Evolutionary conservation across 2,329 filamentous ascomycete genomes (phyloP), one percentile per base, ranked within the genome.

Genomic region (Colletotrichum simmondsii): DNA sequence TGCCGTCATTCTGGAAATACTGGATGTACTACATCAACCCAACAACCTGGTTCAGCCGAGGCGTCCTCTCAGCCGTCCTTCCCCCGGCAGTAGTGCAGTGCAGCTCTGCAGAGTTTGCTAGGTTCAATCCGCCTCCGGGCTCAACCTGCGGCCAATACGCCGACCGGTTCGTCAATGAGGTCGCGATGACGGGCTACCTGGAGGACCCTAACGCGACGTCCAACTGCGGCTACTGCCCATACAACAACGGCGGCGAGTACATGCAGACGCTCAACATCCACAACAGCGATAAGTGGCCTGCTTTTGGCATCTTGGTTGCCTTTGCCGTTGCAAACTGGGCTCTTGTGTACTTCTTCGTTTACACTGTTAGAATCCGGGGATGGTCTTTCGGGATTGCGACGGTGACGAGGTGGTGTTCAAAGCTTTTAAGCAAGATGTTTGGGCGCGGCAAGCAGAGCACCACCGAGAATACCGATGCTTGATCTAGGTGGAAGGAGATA

Each of bases 291-390:
- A 94, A 94, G 82, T 95, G 93, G 93, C 66, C 73, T 7, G 35
- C 71, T 62, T 93, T 94, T 76, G 93, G 92, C 8, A 91, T 95
- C 73, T 94, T 95, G 83, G 76, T 94, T 10, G 90, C 89, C 1
- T 95, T 94, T 79, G 90, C 89, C 65, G 83, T 93, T 16, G 91
- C 89, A 63, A 95, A 94, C 78, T 94, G 91, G 91, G 83, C 87
- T 53, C 81, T 95, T 66, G 92, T 94, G 1, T 94, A 93, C 80
- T 94, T 94, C 82, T 94, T 95, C 78, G 91, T 95, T 69, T 95
- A 92, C 82, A 92, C 90, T 3, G 91, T 94, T 7, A 87, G 93
- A 22, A 89, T 95, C 67, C 88, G 87, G 75, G 89, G 91, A 8
- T 95, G 92, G 92, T 89, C 83, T 26, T 95, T 95, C 80, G 93